These are phyloP conservation scores for Aspergillus sp. DNA, from an alignment of 2,329 filamentous ascomycete genomes.

Conservation along the genomic window DNA sequence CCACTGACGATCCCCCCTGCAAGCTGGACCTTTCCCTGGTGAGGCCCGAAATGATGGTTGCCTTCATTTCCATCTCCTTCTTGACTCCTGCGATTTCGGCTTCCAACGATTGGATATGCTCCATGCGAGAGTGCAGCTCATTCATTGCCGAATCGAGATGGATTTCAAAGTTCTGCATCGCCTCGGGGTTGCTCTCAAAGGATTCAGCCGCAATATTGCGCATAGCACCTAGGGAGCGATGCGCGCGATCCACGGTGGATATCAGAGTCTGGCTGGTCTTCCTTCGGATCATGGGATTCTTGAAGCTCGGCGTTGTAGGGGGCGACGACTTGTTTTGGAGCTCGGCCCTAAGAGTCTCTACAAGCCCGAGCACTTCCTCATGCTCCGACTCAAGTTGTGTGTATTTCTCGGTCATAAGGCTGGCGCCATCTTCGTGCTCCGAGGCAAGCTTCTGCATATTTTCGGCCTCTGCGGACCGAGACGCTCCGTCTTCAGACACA, in stretches of 20 bases:
- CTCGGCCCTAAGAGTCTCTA: slow-evolving; percentile 85
- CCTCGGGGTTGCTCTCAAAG: slow-evolving; percentile 71
- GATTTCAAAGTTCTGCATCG: slow-evolving; percentile 84
- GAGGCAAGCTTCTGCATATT: slow-evolving; percentile 59
- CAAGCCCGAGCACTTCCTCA: slow-evolving; percentile 68
- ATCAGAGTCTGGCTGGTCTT: slow-evolving; percentile 88
- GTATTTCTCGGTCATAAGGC: slow-evolving; percentile 66
- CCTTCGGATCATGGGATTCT: slow-evolving; percentile 68
- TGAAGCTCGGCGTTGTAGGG: slow-evolving; percentile 34
- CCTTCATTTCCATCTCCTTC: slow-evolving; percentile 96
- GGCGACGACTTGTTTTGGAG: slow-evolving; percentile 62
- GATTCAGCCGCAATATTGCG: slow-evolving; percentile 81
- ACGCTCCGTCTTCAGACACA: slow-evolving; percentile 29
- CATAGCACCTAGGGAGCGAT: slow-evolving; percentile 80
- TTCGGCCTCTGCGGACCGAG: slow-evolving; percentile 57
- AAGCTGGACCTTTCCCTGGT: slow-evolving; percentile 88
- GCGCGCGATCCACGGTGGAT: slow-evolving; percentile 71
- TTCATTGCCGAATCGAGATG: slow-evolving; percentile 89
- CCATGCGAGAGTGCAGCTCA: slow-evolving; percentile 75
- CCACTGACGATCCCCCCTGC: slow-evolving; percentile 65
- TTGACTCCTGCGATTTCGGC: slow-evolving; percentile 71
- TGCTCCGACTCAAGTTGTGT: slow-evolving; percentile 75
- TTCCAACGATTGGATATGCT: slow-evolving; percentile 84
- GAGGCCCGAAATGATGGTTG: slow-evolving; percentile 87
- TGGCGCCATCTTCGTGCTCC: slow-evolving; percentile 69